Evolutionary conservation across 208 protist species (phyloP).

Genomic region (Leishmania gerbilli): DNA sequence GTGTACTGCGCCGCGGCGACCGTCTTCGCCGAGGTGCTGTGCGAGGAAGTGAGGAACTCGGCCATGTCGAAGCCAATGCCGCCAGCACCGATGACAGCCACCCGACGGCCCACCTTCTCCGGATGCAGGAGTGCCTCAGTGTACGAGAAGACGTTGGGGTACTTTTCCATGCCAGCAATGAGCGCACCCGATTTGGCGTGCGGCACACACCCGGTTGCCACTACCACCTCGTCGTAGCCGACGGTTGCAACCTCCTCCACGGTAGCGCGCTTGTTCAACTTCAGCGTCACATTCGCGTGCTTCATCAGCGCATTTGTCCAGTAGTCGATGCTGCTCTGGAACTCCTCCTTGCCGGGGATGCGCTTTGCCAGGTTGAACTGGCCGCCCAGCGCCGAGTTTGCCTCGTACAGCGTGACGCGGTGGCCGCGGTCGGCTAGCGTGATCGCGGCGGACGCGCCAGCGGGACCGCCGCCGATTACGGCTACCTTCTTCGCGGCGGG

Average conservation of each 20-base stretch:
- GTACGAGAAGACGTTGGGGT: constrained; percentile 83
- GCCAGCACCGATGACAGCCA: constrained; percentile 92
- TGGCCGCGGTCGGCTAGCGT: constrained; percentile 89
- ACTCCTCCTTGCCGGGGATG: constrained; percentile 94
- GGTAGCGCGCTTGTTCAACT: constrained; percentile 73
- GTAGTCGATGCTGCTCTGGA: constrained; percentile 90
- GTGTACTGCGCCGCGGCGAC: constrained; percentile 28
- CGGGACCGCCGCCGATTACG: constrained; percentile 92
- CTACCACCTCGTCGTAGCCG: constrained; percentile 87
- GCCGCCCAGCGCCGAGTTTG: constrained; percentile 71
- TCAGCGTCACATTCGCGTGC: constrained; percentile 60
- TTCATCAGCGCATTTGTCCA: constrained; percentile 79
- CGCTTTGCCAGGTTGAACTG: constrained; percentile 94
- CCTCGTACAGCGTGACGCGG: constrained; percentile 91
- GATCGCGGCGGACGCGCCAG: constrained; percentile 85
- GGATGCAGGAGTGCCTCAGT: constrained; percentile 73
- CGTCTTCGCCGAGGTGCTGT: constrained; percentile 26
- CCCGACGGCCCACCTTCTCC: constrained; percentile 60
- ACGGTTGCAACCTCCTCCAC: constrained; percentile 67
- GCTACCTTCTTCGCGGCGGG: constrained; percentile 68
- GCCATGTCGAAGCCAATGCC: constrained; percentile 94
- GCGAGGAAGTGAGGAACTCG: constrained; percentile 65
- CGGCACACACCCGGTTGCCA: constrained; percentile 85
- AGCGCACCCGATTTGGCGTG: constrained; percentile 50
- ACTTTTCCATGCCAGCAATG: constrained; percentile 53